These are phyloP conservation scores for Metschnikowia lachancei DNA, from an alignment of 805 yeast species.

Conservation along the genomic window DNA sequence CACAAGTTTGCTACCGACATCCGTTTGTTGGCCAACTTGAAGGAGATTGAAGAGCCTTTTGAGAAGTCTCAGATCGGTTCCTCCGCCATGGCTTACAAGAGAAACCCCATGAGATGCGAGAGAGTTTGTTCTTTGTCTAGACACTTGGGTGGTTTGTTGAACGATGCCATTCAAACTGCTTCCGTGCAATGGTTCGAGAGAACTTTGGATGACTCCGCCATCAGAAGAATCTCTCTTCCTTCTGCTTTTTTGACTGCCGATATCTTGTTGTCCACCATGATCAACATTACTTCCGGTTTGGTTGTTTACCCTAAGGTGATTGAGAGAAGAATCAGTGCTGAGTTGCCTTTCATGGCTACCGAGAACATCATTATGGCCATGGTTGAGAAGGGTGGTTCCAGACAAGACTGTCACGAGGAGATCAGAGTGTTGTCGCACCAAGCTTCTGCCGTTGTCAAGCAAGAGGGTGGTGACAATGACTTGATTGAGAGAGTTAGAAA, in stretches of 20 bases:
- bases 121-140: constrained; percentile 98
- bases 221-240: constrained; percentile 94
- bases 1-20: constrained; percentile 98
- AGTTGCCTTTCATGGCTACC: constrained; percentile 99
- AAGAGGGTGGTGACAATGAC: constrained; percentile 98
- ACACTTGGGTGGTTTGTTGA: constrained; percentile 87
- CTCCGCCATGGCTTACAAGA: constrained; percentile 98
- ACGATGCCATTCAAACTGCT: constrained; percentile 93
- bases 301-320: constrained; percentile 99
- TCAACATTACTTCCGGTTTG: constrained; percentile 89
- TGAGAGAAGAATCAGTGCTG: constrained; percentile 90
- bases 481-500: constrained; percentile 81
- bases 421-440: constrained; percentile 95
- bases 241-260: constrained; percentile 96
- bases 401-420: constrained; percentile 98
- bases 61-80: constrained; percentile 99
- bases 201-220: constrained; percentile 96
- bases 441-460: constrained; percentile 96
- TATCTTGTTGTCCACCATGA: constrained; percentile 81
- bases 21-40: constrained; percentile 91
- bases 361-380: constrained; percentile 99
- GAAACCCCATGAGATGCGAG: constrained; percentile 99
- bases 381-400: constrained; percentile 96
- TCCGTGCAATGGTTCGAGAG: constrained; percentile 99
- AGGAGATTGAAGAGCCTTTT: constrained; percentile 97